phyloP scores from a whole-genome alignment of 2,329 filamentous ascomycete genomes.

The Stachybotrys chartarum region DNA sequence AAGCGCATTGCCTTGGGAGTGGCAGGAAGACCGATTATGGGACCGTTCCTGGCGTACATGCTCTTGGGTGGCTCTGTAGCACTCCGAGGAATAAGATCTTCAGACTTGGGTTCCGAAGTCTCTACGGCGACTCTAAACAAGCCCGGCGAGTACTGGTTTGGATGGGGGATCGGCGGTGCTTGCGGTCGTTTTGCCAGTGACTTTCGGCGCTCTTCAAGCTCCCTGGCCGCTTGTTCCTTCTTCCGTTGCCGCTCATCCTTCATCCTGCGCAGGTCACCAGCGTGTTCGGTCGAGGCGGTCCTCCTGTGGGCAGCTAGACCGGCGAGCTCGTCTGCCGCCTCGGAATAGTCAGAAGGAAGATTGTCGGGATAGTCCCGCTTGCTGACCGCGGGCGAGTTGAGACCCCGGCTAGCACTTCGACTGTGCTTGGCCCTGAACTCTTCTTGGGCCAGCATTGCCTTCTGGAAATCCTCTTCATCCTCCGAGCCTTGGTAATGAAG shows the following conservation, averaged over 20 bases:
- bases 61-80: conserved; percentile 55
- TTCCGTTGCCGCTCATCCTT: conserved; percentile 57
- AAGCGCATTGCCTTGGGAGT: conserved; percentile 89
- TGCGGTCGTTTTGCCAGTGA: conserved; percentile 76
- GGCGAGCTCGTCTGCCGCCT: conserved; percentile 22
- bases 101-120: conserved; percentile 33
- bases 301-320: conserved; percentile 21
- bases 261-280: conserved; percentile 46
- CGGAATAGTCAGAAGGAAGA: conserved; percentile 23
- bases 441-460: conserved; percentile 46
- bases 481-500: conserved; percentile 40
- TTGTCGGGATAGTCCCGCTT: conserved; percentile 31
- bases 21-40: conserved; percentile 72
- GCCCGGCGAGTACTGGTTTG: conserved; percentile 40
- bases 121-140: conserved; percentile 28
- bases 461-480: conserved; percentile 57
- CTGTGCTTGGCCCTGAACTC: conserved; percentile 48
- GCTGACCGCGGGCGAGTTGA: conserved; percentile 25
- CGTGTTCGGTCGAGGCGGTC: conserved; percentile 37
- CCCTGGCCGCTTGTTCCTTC: conserved; percentile 71
- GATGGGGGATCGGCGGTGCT: conserved; percentile 73
- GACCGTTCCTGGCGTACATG: conserved; percentile 41
- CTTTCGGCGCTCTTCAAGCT: conserved; percentile 80
- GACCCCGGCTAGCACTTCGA: conserved; percentile 39
- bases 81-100: conserved; percentile 48